Conservation (phyloP, 2,329 filamentous ascomycete genomes). For the Ophiostoma pallidulum region DNA sequence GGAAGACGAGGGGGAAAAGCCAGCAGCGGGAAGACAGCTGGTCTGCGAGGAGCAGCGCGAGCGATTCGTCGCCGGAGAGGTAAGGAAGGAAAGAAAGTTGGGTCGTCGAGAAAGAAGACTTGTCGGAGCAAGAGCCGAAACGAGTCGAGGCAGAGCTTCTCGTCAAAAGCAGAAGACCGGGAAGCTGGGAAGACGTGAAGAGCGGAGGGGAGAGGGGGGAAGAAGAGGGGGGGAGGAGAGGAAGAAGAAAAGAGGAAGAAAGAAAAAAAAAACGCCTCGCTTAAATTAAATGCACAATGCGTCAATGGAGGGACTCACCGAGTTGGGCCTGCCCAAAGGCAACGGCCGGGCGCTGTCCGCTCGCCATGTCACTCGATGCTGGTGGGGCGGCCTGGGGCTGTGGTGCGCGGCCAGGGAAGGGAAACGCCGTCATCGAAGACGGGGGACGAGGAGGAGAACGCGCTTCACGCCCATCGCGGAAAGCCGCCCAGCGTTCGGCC, state of each 20-base stretch:
- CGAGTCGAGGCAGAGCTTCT: too few relatives aligned
- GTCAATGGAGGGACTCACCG: not conserved
- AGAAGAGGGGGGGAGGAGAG: not conserved
- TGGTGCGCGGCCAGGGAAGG: conserved; percentile 9
- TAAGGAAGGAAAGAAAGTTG: too few relatives aligned
- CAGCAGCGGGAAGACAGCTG: too few relatives aligned
- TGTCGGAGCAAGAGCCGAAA: too few relatives aligned
- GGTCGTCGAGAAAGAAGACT: too few relatives aligned
- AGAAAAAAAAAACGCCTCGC: not conserved
- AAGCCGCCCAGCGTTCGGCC: conserved; percentile 1
- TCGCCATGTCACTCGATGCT: conserved; percentile 2
- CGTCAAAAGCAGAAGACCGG: too few relatives aligned
- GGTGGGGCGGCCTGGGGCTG: not conserved
- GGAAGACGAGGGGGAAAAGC: too few relatives aligned
- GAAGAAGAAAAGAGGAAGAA: not conserved
- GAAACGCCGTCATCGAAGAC: conserved; percentile 6
- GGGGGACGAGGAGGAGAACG: conserved; percentile 4
- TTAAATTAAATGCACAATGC: not conserved
- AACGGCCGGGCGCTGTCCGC: not conserved
- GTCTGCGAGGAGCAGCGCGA: too few relatives aligned
- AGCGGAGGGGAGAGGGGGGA: not conserved
- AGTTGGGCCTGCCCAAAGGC: not conserved
- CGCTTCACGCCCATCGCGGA: conserved; percentile 9
- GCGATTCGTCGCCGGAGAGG: too few relatives aligned
- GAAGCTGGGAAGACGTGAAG: too few relatives aligned